phyloP scores from a whole-genome alignment of 371 early-diverging fungal species.

The Basidiobolus heterosporus region DNA sequence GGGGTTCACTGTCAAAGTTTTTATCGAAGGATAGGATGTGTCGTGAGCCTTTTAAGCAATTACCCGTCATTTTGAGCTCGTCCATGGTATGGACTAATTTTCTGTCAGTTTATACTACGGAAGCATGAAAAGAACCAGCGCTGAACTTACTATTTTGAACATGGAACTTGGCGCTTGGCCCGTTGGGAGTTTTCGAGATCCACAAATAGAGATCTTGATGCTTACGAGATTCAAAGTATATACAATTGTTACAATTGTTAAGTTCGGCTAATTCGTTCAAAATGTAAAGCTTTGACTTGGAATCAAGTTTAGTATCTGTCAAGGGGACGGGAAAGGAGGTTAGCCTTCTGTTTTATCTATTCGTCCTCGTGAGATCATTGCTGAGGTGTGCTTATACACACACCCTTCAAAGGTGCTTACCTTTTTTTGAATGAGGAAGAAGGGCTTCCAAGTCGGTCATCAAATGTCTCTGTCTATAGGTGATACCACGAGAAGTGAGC shows the following conservation, averaged over 20 bases:
- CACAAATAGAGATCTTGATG: constrained; percentile 87
- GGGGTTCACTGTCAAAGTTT: constrained; percentile 69
- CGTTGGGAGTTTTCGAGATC: constrained; percentile 86
- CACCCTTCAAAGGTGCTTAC: constrained; percentile 6
- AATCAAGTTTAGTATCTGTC: constrained; percentile 80
- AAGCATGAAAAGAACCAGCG: not conserved
- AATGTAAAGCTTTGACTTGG: constrained; percentile 70
- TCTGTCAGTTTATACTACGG: no score
- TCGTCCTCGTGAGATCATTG: not conserved
- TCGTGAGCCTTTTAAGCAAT: constrained; percentile 91
- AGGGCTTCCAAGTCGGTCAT: constrained; percentile 71
- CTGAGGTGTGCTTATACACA: not conserved
- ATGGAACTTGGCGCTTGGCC: constrained; percentile 87
- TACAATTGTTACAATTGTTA: constrained; percentile 90
- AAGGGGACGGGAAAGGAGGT: no score
- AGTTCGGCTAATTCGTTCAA: constrained; percentile 90
- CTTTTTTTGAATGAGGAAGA: constrained; percentile 88
- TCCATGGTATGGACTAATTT: constrained; percentile 92
- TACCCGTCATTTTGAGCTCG: constrained; percentile 92
- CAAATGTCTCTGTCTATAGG: constrained; percentile 29
- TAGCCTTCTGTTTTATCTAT: no score
- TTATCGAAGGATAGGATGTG: constrained; percentile 86
- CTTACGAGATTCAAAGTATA: constrained; percentile 89
- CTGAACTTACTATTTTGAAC: constrained; percentile 65
- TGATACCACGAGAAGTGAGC: constrained; percentile 80